Percentiles rank a stretch among this genome's conserved stretches.
These are phyloP conservation scores for Candida piceae DNA, from an alignment of 805 yeast genomes.

Conservation along the genomic window DNA sequence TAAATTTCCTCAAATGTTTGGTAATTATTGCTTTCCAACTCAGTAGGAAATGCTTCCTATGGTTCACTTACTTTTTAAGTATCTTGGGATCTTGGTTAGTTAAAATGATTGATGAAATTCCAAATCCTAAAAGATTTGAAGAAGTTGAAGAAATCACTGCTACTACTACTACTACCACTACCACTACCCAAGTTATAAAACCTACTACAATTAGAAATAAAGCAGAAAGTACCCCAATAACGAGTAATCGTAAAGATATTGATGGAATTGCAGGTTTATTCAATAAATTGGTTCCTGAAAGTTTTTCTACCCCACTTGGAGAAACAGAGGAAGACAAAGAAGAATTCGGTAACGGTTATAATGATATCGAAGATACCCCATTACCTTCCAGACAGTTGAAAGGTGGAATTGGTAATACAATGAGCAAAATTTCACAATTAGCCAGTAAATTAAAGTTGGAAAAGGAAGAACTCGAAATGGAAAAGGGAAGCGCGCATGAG, in stretches of 20 bases:
- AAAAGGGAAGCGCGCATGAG: conserved; percentile 1
- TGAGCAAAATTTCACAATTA: conserved; percentile 12
- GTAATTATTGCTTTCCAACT: conserved; percentile 15
- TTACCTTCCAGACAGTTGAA: conserved; percentile 5
- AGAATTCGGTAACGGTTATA: not conserved
- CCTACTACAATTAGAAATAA: too few relatives aligned
- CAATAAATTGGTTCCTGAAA: conserved; percentile 16
- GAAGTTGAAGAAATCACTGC: conserved; percentile 1
- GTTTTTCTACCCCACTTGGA: conserved; percentile 19
- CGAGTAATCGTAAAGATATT: conserved; percentile 3
- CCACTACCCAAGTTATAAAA: too few relatives aligned
- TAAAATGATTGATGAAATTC: conserved; percentile 18
- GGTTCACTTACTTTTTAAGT: conserved; percentile 22
- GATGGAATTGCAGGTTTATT: conserved; percentile 12
- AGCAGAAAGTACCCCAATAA: conserved; percentile 12
- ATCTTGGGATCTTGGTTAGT: conserved; percentile 9
- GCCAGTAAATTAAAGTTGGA: conserved; percentile 11
- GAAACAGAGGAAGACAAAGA: not conserved
- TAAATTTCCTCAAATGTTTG: conserved; percentile 21
- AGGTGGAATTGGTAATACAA: not conserved
- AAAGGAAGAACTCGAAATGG: conserved; percentile 1
- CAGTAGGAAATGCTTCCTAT: conserved; percentile 17
- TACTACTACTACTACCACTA: too few relatives aligned
- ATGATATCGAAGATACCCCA: conserved; percentile 13
- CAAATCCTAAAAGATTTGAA: conserved; percentile 19